A percentile compares a stretch with the other conserved stretches of the same genome.
These are phyloP conservation scores for Vitis vinifera DNA, from an alignment of 164 flowering plant genomes.

Conservation along the genomic window ASM3070453v1 NC_081819.1:21585001-21585500, in stretches of 20 bases:
- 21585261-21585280: constrained; percentile 46
- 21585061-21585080: constrained; percentile 14
- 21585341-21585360: constrained; percentile 84
- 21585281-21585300: constrained; percentile 3
- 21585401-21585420: constrained; percentile 78
- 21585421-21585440: constrained; percentile 79
- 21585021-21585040: constrained; percentile 14
- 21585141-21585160: constrained; percentile 37
- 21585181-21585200: constrained; percentile 88
- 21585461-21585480: constrained; percentile 92
- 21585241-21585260: constrained; percentile 43
- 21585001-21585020: constrained; percentile 49
- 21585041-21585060: constrained; percentile 19
- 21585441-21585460: constrained; percentile 91
- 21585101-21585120: constrained; percentile 18
- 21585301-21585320: constrained; percentile 1
- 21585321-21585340: constrained; percentile 38
- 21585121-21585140: constrained; percentile 11
- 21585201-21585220: constrained; percentile 64
- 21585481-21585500: constrained; percentile 97
- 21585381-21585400: constrained; percentile 72
- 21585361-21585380: constrained; percentile 91
- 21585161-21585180: constrained; percentile 58
- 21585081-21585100: constrained; percentile 14
- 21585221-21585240: constrained; percentile 32